Percentiles rank a stretch among this genome's conserved stretches.
phyloP scores from a whole-genome alignment of 1,284 basidiomycete genomes.

The Trichosporon faecale region DNA sequence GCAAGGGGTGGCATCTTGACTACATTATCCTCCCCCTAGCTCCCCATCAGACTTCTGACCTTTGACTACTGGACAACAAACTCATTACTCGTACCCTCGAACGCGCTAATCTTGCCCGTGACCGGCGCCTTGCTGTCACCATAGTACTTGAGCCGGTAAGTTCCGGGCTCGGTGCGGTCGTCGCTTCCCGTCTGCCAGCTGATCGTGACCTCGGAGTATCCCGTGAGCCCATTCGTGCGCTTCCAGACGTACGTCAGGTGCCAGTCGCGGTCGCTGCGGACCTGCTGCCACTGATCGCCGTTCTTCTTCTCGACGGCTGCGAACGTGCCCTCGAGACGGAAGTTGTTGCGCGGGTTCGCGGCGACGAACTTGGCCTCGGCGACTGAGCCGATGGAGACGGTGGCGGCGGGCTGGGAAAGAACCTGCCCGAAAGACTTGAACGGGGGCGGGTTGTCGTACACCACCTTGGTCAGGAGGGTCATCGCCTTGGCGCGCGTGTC shows the following conservation, averaged over 20 bases:
- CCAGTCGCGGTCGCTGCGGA: constrained; percentile 21
- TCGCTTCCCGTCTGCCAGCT: constrained; percentile 18
- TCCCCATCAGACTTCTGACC: background rate
- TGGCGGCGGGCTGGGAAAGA: constrained; percentile 5
- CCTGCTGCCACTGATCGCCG: constrained; percentile 14
- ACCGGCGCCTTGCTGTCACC: constrained; percentile 19
- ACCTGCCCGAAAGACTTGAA: constrained; percentile 14
- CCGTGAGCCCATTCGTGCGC: constrained; percentile 10
- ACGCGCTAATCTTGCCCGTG: constrained; percentile 12
- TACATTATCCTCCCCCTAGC: no score
- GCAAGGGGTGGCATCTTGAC: background rate
- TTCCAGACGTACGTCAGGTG: constrained; percentile 18
- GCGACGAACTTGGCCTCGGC: constrained; percentile 15
- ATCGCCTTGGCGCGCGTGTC: constrained; percentile 13
- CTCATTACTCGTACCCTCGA: constrained; percentile 9
- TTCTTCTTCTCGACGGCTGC: constrained; percentile 18
- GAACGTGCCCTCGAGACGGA: constrained; percentile 22
- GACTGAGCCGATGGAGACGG: background rate
- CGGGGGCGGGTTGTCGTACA: constrained; percentile 18
- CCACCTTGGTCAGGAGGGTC: constrained; percentile 11
- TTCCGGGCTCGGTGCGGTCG: constrained; percentile 11
- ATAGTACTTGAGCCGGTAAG: constrained; percentile 20
- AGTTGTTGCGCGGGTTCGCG: constrained; percentile 25
- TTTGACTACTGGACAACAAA: background rate
- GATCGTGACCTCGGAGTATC: constrained; percentile 13